Base-by-base conservation (phyloP, 2,329 filamentous ascomycete genomes). In the Alternaria alternata region DNA sequence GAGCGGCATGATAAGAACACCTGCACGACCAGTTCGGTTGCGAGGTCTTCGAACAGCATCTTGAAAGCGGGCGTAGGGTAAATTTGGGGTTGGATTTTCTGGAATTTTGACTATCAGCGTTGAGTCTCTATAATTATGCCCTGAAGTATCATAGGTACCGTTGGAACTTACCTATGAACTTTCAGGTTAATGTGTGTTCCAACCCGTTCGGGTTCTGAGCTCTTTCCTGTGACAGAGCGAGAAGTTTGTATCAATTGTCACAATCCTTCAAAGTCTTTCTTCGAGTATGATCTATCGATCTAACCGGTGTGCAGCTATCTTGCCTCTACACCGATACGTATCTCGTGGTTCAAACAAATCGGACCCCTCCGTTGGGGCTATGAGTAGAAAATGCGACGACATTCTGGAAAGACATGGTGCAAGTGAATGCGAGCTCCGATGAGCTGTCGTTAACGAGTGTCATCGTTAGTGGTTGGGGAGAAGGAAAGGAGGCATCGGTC, bases 11-110 rank as follows among this genome's bases (percentile, higher is more conserved):
- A 85, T 57, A 82, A 79, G 73, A 84, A 87, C 54, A 89, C 80
- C 57, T 87, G 84, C 62, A 84, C 80, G 58, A 88, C 69, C 55
- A 88, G 81, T 78, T 89, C 87, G 69, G 84, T 86, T 24, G 87
- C 82, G 26, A 89, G 79, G 54, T 81, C 70, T 67, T 85, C 79
- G 77, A 88, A 81, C 52, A 81, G 69, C 86, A 88, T 89, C 57
- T 64, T 79, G 73, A 64, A 54, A 57, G 60, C 60, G 30, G 11
- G 43, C 22, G 46, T 51, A 44, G 48, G 16, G 53, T 32, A 28
- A 38, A 38, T 16, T n/a, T 8, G 43, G 7, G 20, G 28, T 26
- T 38, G 34, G 32, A 26, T 26, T 54, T 38, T 18, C 47, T 51
- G n/a, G 0, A 30, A 9, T 18, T 46, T 60, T 3, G 11, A 16